Evolutionary conservation across 495 filamentous ascomycete genomes (phyloP), one percentile per base, ranked within the genome.

Genomic region (Chaetomium tenue): DNA sequence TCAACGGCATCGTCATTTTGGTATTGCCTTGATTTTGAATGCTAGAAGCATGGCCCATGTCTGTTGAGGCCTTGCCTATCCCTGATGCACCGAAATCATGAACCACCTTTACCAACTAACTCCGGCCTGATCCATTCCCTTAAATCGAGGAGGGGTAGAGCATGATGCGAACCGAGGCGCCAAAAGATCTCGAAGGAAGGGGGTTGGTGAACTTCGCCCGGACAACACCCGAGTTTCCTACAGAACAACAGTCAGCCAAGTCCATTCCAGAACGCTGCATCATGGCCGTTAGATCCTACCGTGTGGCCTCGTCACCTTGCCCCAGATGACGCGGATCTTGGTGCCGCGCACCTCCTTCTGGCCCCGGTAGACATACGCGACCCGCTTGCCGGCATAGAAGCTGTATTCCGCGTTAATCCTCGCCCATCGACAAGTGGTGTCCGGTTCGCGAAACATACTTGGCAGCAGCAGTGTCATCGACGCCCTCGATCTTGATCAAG

Each of bases 251-350:
- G 63, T 61, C 51, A 23, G 18, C 28, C 39, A 46, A 18, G n/a
- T n/a, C 62, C 39, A 22, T 61, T n/a, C 20, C 23, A 20, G n/a
- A 40, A 11, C 8, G 7, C 63, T 18, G n/a, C 50, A 56, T 52
- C 22, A 22, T 9, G 6, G 23, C 33, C 20, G 30, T 37, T 23
- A 15, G 20, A 66, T 76, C 85, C 72, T 88, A 93, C 91, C 94
- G 81, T 98, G 93, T 76, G 91, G 87, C 73, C 91, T 86, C 74
- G 92, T 96, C 74, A 98, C 87, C 85, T 96, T 98, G 81, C 95
- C 95, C 94, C 95, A 98, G 82, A 98, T 98, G 67, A 97, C 93
- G 75, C 93, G 84, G 79, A 98, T 92, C 87, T 98, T 97, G 77
- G 92, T 91, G 76, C 94, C 94, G 72, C 91, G 91, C 71, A 93